Evolutionary conservation across 805 yeast species (phyloP).

Genomic region (Candida ovalis): DNA sequence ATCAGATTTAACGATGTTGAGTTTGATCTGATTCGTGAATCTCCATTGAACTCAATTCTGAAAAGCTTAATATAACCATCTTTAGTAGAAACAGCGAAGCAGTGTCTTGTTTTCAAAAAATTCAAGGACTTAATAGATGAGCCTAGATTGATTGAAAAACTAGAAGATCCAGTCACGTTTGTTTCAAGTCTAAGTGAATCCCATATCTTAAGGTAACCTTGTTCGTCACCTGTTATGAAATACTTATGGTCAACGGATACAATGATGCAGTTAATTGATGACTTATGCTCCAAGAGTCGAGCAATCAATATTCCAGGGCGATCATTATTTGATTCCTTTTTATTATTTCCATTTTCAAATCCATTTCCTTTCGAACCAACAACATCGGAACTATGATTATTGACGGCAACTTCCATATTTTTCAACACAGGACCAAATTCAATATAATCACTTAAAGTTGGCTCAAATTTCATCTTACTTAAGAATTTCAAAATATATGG

Average conservation of each 20-base stretch:
- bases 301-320: conserved; percentile 51
- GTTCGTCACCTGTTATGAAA: conserved; percentile 74
- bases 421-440: conserved; percentile 57
- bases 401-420: conserved; percentile 1
- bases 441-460: conserved; percentile 53
- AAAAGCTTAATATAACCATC: conserved; percentile 44
- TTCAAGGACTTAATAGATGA: conserved; percentile 46
- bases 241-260: conserved; percentile 60
- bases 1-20: conserved; percentile 28
- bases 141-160: conserved; percentile 43
- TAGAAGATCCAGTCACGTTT: conserved; percentile 51
- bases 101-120: conserved; percentile 51
- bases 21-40: conserved; percentile 11
- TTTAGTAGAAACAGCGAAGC: conserved; percentile 52
- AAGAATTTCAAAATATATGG: conserved; percentile 59
- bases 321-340: neutral
- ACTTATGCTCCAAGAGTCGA: conserved; percentile 58
- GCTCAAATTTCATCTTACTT: conserved; percentile 48
- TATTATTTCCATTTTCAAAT: conserved; percentile 17
- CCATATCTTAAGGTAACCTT: conserved; percentile 76
- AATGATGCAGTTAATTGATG: conserved; percentile 52
- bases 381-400: neutral
- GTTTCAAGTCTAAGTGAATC: conserved; percentile 61
- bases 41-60: conserved; percentile 32
- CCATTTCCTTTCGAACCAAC: neutral